Conservation (phyloP, 2,329 filamentous ascomycete genomes). For the Pseudopithomyces chartarum region DNA sequence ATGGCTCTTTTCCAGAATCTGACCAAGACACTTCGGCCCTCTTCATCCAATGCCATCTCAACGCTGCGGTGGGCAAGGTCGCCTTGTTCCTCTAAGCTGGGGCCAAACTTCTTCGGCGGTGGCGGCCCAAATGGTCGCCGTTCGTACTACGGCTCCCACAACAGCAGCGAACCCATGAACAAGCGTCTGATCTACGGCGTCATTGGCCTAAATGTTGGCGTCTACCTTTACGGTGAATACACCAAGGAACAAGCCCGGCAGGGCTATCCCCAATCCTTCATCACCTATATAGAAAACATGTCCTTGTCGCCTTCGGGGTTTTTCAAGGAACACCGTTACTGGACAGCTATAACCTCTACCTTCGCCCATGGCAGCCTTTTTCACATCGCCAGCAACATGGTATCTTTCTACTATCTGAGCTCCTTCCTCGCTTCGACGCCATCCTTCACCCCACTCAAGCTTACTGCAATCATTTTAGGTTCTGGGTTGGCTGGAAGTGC, state of each 20-base stretch:
- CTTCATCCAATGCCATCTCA: conserved; percentile 1
- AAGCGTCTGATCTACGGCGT: conserved; percentile 39
- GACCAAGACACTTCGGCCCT: conserved; percentile 15
- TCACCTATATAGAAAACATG: conserved; percentile 36
- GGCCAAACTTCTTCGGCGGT: conserved; percentile 23
- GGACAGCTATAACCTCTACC: conserved; percentile 45
- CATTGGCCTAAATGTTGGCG: conserved; percentile 47
- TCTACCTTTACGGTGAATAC: conserved; percentile 47
- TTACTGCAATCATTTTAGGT: conserved; percentile 36
- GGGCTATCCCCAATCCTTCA: conserved; percentile 17
- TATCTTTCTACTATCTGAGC: conserved; percentile 47
- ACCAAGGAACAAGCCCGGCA: conserved; percentile 28
- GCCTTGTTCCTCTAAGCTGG: conserved; percentile 7
- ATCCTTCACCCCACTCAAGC: conserved; percentile 29
- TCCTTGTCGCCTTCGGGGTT: conserved; percentile 35
- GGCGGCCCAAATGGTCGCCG: conserved; percentile 1
- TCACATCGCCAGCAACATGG: conserved; percentile 51
- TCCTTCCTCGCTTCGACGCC: conserved; percentile 35
- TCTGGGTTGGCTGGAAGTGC: conserved; percentile 32
- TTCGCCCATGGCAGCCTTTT: conserved; percentile 45
- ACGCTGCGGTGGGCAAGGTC: conserved; percentile 6
- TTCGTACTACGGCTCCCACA: conserved; percentile 13
- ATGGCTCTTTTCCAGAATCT: conserved; percentile 20
- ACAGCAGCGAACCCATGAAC: conserved; percentile 10
- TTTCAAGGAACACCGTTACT: conserved; percentile 36